phyloP scores from a whole-genome alignment of 2,329 filamentous ascomycete species.

The Bipolaris zeicola region DNA sequence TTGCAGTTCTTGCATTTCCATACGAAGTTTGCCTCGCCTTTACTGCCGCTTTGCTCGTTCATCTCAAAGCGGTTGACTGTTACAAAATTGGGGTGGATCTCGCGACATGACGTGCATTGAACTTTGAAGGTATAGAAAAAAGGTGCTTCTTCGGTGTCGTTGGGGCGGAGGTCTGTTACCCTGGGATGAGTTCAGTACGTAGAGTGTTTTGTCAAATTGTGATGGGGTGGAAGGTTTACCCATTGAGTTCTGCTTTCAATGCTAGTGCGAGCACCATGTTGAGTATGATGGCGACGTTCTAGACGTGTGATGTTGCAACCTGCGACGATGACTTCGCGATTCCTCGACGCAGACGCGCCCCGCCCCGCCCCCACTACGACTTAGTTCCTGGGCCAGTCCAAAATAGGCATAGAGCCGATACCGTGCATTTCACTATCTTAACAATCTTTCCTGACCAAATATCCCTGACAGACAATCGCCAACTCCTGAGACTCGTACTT shows the following conservation, averaged over 20 bases:
- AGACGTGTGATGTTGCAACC: constrained; percentile 5
- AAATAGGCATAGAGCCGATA: background rate
- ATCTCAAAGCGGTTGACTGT: constrained; percentile 86
- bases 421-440: constrained; percentile 5
- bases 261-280: constrained; percentile 48
- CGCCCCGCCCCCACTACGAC: constrained; percentile 21
- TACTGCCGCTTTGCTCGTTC: constrained; percentile 89
- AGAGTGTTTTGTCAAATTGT: background rate
- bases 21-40: constrained; percentile 98
- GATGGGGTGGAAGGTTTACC: constrained; percentile 21
- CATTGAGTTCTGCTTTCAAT: constrained; percentile 47
- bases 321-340: constrained; percentile 2
- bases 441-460: constrained; percentile 7
- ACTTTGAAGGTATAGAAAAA: constrained; percentile 99
- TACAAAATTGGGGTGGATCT: constrained; percentile 85
- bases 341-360: constrained; percentile 5
- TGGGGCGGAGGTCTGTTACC: constrained; percentile 85
- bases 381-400: constrained; percentile 2
- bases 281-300: constrained; percentile 1
- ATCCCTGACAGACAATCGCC: background rate
- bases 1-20: constrained; percentile 99
- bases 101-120: constrained; percentile 96
- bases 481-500: background rate
- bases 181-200: constrained; percentile 54
- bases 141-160: constrained; percentile 78